Percentiles rank a stretch among this genome's conserved stretches.
Evolutionary conservation across 306 rosid genomes (phyloP).

Genomic region (Lathyrus oleraceus): DNA sequence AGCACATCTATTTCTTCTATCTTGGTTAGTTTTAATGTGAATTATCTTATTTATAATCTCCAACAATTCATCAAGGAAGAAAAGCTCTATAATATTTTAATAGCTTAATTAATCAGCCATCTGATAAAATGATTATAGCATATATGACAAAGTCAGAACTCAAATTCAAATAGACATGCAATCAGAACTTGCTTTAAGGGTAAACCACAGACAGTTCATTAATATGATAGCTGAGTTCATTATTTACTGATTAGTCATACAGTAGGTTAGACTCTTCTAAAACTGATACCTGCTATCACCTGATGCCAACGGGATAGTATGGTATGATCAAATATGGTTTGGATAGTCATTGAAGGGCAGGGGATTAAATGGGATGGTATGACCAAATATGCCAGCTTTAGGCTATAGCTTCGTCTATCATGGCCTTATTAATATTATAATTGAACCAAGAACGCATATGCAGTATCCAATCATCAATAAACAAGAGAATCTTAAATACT

Average conservation of each 20-base stretch:
- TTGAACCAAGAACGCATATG: slow-evolving; percentile 5
- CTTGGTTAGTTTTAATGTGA: slow-evolving; percentile 20
- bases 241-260: not conserved
- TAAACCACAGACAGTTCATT: not conserved
- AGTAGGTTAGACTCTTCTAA: not conserved
- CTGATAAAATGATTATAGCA: not conserved
- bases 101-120: slow-evolving; percentile 24
- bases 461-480: slow-evolving; percentile 17
- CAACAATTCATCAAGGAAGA: slow-evolving; percentile 17
- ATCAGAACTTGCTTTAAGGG: slow-evolving; percentile 2
- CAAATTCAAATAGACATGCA: not conserved
- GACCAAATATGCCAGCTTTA: not conserved
- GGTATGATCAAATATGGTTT: not conserved
- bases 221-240: not conserved
- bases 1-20: slow-evolving; percentile 8
- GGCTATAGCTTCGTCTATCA: not conserved
- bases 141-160: slow-evolving; percentile 11
- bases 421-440: slow-evolving; percentile 11
- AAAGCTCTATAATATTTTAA: slow-evolving; percentile 16
- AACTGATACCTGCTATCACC: not conserved
- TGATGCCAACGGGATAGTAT: not conserved
- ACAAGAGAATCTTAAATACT: not conserved
- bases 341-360: slow-evolving; percentile 4
- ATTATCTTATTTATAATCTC: slow-evolving; percentile 13
- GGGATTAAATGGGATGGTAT: slow-evolving; percentile 4